These are phyloP conservation scores for Dioszegia aurantiaca DNA, from an alignment of 768 basidiomycete species.

Conservation along the genomic window DNA sequence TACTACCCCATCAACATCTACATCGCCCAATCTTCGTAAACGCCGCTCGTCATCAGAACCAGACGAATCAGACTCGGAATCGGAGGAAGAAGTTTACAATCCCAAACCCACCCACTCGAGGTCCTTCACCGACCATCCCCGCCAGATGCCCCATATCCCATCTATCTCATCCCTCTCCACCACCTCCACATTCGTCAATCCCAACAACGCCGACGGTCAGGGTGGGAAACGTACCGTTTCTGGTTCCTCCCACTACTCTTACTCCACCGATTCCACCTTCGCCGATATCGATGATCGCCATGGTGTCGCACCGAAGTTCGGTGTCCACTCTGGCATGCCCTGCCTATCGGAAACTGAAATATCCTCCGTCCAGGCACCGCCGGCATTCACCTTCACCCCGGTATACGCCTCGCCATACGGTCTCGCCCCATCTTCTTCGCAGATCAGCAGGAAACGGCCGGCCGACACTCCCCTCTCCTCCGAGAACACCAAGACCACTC, in stretches of 20 bases:
- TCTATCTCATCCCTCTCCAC: conserved; percentile 12
- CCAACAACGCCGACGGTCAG: neutral
- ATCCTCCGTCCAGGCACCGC: too few species aligned
- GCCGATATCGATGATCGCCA: neutral
- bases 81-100: neutral
- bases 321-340: neutral
- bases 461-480: neutral
- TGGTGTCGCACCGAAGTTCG: neutral
- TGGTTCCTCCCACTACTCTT: conserved; percentile 4
- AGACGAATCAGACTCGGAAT: neutral
- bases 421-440: conserved; percentile 1
- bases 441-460: neutral
- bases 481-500: neutral
- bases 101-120: neutral
- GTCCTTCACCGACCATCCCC: neutral
- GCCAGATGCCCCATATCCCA: neutral
- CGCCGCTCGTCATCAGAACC: neutral
- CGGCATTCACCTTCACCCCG: conserved; percentile 3
- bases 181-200: conserved; percentile 5
- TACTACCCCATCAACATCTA: neutral
- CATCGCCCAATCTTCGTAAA: neutral
- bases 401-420: neutral
- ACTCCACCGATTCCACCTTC: neutral
- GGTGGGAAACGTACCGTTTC: conserved; percentile 2
- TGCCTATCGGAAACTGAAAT: too few species aligned